These are phyloP conservation scores for Inga oerstediana DNA, from an alignment of 306 rosid genomes.

Conservation along the genomic window DNA sequence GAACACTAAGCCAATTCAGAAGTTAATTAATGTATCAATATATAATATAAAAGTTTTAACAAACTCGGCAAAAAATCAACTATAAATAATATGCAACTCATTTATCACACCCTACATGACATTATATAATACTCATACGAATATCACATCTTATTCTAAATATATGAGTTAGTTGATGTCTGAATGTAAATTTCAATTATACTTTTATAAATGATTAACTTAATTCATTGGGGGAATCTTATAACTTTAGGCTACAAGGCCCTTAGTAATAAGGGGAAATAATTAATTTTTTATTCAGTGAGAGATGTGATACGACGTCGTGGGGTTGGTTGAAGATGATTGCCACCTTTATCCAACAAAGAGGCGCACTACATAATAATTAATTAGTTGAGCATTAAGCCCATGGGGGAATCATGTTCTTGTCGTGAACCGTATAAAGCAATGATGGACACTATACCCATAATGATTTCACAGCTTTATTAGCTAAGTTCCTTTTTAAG, in stretches of 20 bases:
- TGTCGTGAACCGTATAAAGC: slow-evolving; percentile 29
- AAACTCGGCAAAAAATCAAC: neutral
- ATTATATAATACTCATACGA: too few relatives aligned
- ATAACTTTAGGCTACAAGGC: too few relatives aligned
- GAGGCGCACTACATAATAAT: neutral
- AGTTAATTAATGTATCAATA: neutral
- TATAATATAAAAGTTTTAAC: neutral
- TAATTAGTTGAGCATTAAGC: neutral
- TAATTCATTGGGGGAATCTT: too few relatives aligned
- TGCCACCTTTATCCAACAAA: neutral
- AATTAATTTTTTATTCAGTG: neutral
- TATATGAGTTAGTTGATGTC: too few relatives aligned
- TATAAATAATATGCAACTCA: neutral
- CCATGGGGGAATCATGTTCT: slow-evolving; percentile 25
- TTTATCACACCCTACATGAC: neutral
- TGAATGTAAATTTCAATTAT: too few relatives aligned
- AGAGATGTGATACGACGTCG: neutral
- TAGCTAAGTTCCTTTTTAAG: neutral
- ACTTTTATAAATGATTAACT: too few relatives aligned
- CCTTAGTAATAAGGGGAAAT: neutral
- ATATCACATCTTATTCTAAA: too few relatives aligned
- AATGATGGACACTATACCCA: slow-evolving; percentile 5
- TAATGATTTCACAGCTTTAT: neutral
- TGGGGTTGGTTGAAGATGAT: neutral
- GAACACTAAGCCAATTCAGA: neutral